Conservation (phyloP, 495 filamentous ascomycete genomes). For the Neurospora pannonica region DNA sequence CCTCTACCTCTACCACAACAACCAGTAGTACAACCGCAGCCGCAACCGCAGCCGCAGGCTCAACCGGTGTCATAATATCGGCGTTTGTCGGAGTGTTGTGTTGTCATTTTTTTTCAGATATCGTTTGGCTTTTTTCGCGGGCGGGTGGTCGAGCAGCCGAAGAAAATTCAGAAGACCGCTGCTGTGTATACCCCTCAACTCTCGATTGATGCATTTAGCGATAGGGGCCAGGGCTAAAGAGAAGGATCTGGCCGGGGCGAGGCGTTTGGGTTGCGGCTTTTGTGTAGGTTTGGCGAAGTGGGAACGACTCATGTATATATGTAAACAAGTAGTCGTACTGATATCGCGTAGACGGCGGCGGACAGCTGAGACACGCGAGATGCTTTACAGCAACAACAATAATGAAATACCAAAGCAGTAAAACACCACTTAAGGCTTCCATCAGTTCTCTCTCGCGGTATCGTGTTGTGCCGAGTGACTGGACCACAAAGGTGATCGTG, state of each 20-base stretch:
- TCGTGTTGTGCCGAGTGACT: neutral
- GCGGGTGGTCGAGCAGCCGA: slow-evolving; percentile 1
- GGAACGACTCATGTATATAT: slow-evolving; percentile 15
- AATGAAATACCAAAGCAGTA: neutral
- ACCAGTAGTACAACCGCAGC: neutral
- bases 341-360: neutral
- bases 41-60: slow-evolving; percentile 4
- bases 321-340: neutral
- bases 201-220: slow-evolving; percentile 26
- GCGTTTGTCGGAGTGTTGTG: neutral
- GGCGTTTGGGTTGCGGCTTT: slow-evolving; percentile 20
- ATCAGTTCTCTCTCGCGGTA: neutral
- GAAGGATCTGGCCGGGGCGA: slow-evolving; percentile 12
- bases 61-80: slow-evolving; percentile 4
- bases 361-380: neutral
- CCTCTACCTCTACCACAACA: slow-evolving; percentile 1
- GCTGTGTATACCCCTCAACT: slow-evolving; percentile 19
- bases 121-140: neutral
- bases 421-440: neutral
- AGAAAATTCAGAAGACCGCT: slow-evolving; percentile 1
- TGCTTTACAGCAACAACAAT: neutral
- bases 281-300: slow-evolving; percentile 14
- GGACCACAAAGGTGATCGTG: neutral
- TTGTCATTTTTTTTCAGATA: neutral
- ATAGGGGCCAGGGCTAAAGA: slow-evolving; percentile 11